These are phyloP conservation scores for Multifurca ochricompacta DNA, from an alignment of 768 basidiomycete genomes.

Conservation along the genomic window DNA sequence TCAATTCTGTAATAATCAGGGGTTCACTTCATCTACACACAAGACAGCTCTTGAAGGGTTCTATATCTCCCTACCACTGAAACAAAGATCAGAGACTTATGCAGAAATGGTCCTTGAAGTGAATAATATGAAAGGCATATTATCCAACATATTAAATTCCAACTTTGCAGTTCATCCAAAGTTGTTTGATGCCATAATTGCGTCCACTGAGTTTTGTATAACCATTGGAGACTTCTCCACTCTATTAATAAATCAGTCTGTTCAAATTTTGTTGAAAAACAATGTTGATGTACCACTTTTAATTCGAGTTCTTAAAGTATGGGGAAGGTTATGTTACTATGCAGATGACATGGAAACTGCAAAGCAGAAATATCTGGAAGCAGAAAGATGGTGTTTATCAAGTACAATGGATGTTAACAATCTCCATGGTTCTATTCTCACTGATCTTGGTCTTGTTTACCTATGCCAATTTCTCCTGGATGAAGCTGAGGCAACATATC, in stretches of 20 bases:
- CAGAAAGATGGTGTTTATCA: background rate
- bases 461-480: background rate
- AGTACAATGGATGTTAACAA: no score
- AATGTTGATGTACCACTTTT: background rate
- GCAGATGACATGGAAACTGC: no score
- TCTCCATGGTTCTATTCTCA: no score
- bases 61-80: background rate
- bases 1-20: no score
- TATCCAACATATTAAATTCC: background rate
- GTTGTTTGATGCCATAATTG: background rate
- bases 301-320: background rate
- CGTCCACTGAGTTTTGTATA: no score
- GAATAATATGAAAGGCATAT: no score
- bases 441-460: no score
- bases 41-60: no score
- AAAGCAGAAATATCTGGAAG: background rate
- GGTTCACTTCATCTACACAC: no score
- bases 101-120: no score
- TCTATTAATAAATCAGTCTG: background rate
- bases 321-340: background rate
- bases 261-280: background rate
- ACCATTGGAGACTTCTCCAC: background rate
- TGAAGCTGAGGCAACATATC: no score
- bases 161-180: background rate
- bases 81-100: background rate